Conservation (phyloP, 1,284 basidiomycete genomes). For the Prillingera fragicola region DNA sequence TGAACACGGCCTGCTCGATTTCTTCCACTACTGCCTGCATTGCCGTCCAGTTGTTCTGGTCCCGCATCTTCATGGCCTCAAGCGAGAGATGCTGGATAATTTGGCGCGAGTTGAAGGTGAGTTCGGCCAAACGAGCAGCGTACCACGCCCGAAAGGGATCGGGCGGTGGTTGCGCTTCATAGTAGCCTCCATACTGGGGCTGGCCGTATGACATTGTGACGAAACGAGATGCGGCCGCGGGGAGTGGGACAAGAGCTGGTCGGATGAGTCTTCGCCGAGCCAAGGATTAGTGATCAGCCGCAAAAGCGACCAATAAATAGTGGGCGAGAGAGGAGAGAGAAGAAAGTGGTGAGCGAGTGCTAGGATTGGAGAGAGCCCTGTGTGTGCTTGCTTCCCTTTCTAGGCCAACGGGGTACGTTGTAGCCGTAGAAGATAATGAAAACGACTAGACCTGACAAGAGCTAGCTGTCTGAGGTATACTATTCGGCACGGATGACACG, state of each 20-base stretch:
- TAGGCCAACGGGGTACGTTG: no score
- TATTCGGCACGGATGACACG: no score
- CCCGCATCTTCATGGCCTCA: slow-evolving; percentile 69
- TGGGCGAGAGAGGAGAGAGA: neutral
- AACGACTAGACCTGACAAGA: no score
- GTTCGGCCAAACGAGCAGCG: slow-evolving; percentile 66
- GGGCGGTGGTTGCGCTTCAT: slow-evolving; percentile 11
- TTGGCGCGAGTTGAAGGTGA: slow-evolving; percentile 92
- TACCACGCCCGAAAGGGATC: slow-evolving; percentile 56
- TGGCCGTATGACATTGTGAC: slow-evolving; percentile 4
- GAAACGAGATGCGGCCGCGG: no score
- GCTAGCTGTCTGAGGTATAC: no score
- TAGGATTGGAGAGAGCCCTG: no score
- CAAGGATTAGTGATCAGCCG: slow-evolving; percentile 11
- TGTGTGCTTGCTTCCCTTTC: no score
- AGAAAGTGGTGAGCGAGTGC: neutral
- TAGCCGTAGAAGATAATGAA: no score
- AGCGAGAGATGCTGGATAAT: slow-evolving; percentile 94
- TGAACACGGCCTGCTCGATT: slow-evolving; percentile 77
- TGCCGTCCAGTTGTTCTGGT: slow-evolving; percentile 59
- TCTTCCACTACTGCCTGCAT: slow-evolving; percentile 80
- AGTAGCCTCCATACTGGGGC: slow-evolving; percentile 1
- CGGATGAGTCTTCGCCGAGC: slow-evolving; percentile 4
- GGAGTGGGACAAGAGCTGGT: neutral
- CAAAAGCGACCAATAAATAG: no score